Conservation (phyloP, 345 rosid species). For the Citrus hindsii region DNA sequence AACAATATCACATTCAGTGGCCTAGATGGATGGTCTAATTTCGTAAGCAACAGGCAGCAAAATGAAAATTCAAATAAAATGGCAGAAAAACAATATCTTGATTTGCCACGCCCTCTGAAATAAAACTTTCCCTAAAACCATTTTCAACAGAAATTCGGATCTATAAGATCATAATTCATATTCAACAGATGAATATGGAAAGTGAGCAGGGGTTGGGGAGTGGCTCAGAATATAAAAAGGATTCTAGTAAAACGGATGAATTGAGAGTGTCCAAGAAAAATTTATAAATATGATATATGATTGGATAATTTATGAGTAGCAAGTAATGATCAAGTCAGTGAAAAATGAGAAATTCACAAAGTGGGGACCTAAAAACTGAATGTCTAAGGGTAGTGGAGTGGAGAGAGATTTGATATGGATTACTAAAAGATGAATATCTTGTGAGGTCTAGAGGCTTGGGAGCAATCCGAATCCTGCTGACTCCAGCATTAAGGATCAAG, state of each 20-base stretch:
- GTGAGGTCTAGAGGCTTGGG: not conserved
- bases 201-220: not conserved
- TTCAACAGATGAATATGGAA: not conserved
- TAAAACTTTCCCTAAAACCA: not conserved
- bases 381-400: not conserved
- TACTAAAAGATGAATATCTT: not conserved
- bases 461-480: not conserved
- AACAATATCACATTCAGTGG: not conserved
- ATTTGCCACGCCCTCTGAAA: not conserved
- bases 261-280: not conserved
- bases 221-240: not conserved
- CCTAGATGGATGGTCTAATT: conserved; percentile 3
- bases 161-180: not conserved
- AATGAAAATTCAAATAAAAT: not conserved
- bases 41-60: not conserved
- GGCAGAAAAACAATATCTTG: not conserved
- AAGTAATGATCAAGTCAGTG: not conserved
- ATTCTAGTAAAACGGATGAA: not conserved
- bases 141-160: not conserved
- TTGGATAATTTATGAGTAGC: not conserved
- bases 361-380: not conserved
- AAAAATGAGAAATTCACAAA: not conserved
- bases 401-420: not conserved
- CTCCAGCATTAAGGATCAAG: not conserved
- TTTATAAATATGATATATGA: not conserved